These are phyloP conservation scores for Rickenella mellea DNA, from an alignment of 768 basidiomycete species.

Conservation along the genomic window DNA sequence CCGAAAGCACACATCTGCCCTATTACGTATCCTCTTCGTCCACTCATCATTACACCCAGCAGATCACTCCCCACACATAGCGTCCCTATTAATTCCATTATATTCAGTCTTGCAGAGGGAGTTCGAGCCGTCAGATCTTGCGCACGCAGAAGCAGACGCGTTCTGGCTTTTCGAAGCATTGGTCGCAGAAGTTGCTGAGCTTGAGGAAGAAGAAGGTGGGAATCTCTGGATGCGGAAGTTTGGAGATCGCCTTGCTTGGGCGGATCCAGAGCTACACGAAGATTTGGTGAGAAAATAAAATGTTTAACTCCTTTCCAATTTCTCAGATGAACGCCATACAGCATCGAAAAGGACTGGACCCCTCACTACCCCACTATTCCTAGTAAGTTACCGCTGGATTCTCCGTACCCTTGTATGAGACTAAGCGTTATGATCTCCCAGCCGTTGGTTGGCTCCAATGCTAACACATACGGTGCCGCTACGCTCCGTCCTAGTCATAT, in stretches of 20 bases:
- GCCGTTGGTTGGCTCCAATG: slow-evolving; percentile 68
- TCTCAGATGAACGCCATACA: too few species aligned
- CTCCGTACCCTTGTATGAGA: slow-evolving; percentile 1
- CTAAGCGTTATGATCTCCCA: slow-evolving; percentile 16
- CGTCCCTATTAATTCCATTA: slow-evolving; percentile 60
- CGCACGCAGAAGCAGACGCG: slow-evolving; percentile 69
- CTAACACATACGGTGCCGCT: slow-evolving; percentile 68
- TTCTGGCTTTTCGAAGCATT: slow-evolving; percentile 78
- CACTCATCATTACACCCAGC: slow-evolving; percentile 67
- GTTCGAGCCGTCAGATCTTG: slow-evolving; percentile 46
- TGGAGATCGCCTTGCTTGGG: slow-evolving; percentile 49
- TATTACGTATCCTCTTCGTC: slow-evolving; percentile 62
- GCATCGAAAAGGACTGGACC: slow-evolving; percentile 59
- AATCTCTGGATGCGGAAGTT: slow-evolving; percentile 55
- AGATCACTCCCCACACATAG: slow-evolving; percentile 55
- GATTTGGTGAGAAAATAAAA: slow-evolving; percentile 36
- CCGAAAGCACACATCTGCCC: slow-evolving; percentile 48
- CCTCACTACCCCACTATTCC: slow-evolving; percentile 68
- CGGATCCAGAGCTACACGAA: slow-evolving; percentile 50
- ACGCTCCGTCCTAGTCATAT: slow-evolving; percentile 45
- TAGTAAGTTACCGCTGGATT: slow-evolving; percentile 39
- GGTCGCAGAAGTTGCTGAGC: slow-evolving; percentile 60
- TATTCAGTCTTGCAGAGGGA: slow-evolving; percentile 57
- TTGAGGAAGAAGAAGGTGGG: slow-evolving; percentile 61
- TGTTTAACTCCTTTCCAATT: slow-evolving; percentile 2